These are phyloP conservation scores for Pestalotiopsis sp. DNA, from an alignment of 2,329 filamentous ascomycete species.

Conservation along the genomic window DNA sequence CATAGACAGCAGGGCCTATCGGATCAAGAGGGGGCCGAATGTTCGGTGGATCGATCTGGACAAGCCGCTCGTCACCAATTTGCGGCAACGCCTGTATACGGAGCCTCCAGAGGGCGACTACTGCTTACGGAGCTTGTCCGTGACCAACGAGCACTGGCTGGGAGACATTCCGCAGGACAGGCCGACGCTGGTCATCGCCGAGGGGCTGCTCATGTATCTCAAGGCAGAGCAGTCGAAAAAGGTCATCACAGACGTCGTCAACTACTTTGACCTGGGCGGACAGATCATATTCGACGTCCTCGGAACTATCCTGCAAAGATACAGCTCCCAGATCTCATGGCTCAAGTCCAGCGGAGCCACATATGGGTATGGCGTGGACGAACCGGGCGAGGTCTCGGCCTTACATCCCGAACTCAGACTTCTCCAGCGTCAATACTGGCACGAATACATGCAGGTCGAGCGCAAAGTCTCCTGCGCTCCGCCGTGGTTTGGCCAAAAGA, in stretches of 20 bases:
- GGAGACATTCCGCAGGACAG: constrained; percentile 21
- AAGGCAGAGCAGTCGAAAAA: constrained; percentile 14
- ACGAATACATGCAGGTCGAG: constrained; percentile 10
- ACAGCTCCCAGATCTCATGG: constrained; percentile 5
- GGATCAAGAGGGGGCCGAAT: constrained; percentile 16
- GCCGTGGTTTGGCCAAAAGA: neutral
- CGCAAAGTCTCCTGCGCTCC: neutral
- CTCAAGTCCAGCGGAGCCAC: constrained; percentile 10
- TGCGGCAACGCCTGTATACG: constrained; percentile 22
- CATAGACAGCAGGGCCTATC: constrained; percentile 22
- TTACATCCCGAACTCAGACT: constrained; percentile 7
- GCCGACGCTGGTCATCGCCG: constrained; percentile 23
- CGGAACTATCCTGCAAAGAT: neutral
- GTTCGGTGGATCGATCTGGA: constrained; percentile 28
- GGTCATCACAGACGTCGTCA: constrained; percentile 4
- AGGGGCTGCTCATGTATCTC: constrained; percentile 26
- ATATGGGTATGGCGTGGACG: constrained; percentile 6
- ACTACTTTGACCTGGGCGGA: constrained; percentile 4
- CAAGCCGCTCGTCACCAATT: constrained; percentile 22
- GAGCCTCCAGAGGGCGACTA: constrained; percentile 15
- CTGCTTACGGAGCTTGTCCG: constrained; percentile 17
- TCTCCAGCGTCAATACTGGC: neutral
- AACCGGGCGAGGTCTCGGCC: neutral
- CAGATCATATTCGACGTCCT: constrained; percentile 10
- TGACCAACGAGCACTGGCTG: constrained; percentile 22